These are phyloP conservation scores for Phytophthora brassicae DNA, from an alignment of 352 stramenopile species.

Conservation along the genomic window DNA sequence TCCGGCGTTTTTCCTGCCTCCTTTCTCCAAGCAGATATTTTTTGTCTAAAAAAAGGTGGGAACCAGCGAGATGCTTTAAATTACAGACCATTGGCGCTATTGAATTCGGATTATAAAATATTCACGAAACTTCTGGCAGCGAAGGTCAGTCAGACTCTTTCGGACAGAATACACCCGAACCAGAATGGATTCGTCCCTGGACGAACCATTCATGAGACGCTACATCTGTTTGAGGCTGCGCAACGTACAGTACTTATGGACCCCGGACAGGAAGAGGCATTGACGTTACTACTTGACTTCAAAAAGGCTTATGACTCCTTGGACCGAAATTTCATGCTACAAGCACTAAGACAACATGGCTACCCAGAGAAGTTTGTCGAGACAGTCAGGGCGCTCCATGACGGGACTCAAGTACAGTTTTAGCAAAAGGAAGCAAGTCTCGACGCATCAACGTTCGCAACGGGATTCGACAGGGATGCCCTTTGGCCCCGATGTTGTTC, in stretches of 20 bases:
- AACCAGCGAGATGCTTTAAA: background rate
- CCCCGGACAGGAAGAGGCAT: background rate
- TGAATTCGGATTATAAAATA: background rate
- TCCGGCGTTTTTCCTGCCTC: background rate
- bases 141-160: background rate
- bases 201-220: background rate
- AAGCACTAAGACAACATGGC: background rate
- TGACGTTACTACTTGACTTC: background rate
- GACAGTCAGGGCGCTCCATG: background rate
- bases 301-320: background rate
- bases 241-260: background rate
- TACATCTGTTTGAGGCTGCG: background rate
- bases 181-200: background rate
- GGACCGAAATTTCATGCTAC: background rate
- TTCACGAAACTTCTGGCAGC: background rate
- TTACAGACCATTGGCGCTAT: background rate
- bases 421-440: background rate
- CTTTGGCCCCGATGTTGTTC: background rate
- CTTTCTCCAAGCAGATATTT: conserved; percentile 1
- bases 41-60: conserved; percentile 1
- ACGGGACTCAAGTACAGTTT: background rate
- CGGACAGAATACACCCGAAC: background rate
- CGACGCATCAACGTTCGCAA: background rate
- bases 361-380: background rate
- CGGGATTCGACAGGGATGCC: background rate